A percentile compares a stretch with the other conserved stretches of the same genome.
Evolutionary conservation across 2,329 filamentous ascomycete genomes (phyloP).

Genomic region (Clarireedia monteithiana): DNA sequence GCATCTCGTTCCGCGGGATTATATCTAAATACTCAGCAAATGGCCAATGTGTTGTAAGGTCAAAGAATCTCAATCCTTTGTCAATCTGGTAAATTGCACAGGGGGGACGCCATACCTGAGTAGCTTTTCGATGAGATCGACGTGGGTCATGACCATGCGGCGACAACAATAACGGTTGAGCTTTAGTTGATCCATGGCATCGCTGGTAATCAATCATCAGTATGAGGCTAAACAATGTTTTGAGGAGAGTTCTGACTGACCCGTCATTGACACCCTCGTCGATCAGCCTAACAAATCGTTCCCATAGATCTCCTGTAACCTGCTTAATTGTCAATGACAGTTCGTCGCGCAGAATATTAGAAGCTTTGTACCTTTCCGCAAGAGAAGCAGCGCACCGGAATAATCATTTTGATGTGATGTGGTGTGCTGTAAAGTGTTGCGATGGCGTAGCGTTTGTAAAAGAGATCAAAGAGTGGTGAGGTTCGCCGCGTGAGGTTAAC

Average conservation of each 20-base stretch:
- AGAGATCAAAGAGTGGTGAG: not conserved
- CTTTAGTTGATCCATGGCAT: slow-evolving; percentile 91
- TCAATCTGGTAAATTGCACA: not conserved
- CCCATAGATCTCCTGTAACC: slow-evolving; percentile 97
- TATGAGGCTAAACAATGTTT: not conserved
- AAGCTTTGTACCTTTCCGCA: slow-evolving; percentile 77
- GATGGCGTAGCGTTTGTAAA: not conserved
- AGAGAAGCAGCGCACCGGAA: slow-evolving; percentile 96
- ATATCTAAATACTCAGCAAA: slow-evolving; percentile 31
- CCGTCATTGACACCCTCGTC: slow-evolving; percentile 70
- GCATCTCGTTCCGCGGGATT: slow-evolving; percentile 41
- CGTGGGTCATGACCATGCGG: slow-evolving; percentile 99
- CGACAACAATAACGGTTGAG: slow-evolving; percentile 97
- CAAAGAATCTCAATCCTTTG: not conserved
- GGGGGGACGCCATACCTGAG: slow-evolving; percentile 58
- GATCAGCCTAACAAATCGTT: slow-evolving; percentile 84
- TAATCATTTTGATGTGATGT: slow-evolving; percentile 68
- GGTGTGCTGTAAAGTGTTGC: not conserved
- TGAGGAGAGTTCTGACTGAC: slow-evolving; percentile 40
- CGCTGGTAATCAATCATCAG: slow-evolving; percentile 43
- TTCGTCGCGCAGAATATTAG: not conserved
- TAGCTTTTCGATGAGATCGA: slow-evolving; percentile 97
- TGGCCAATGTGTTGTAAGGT: slow-evolving; percentile 7
- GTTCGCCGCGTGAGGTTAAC: slow-evolving; percentile 10
- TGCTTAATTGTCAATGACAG: slow-evolving; percentile 32